phyloP scores from a whole-genome alignment of 2,329 filamentous ascomycete genomes.

The Fusarium dlaminii region DNA sequence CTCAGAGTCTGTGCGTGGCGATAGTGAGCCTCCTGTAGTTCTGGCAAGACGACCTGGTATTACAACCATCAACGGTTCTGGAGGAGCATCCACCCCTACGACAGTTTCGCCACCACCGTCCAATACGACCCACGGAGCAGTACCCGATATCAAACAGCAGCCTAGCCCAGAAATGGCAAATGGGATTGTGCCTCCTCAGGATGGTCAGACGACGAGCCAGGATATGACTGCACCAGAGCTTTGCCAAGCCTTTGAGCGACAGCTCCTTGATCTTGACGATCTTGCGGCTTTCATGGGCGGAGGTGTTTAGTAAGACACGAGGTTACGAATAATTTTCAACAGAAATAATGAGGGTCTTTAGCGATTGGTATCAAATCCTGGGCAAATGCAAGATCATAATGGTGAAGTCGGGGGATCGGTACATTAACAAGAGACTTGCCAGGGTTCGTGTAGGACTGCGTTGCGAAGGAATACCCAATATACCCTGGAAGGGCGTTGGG shows the following conservation, averaged over 20 bases:
- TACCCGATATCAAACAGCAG: constrained; percentile 52
- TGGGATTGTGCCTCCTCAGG: constrained; percentile 44
- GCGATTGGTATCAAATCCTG: constrained; percentile 2
- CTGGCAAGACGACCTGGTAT: constrained; percentile 62
- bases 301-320: constrained; percentile 56
- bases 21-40: constrained; percentile 63
- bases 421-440: not conserved
- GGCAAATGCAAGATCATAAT: constrained; percentile 6
- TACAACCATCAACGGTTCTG: constrained; percentile 67
- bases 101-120: constrained; percentile 56
- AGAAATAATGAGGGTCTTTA: constrained; percentile 18
- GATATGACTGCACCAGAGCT: constrained; percentile 70
- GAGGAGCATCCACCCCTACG: constrained; percentile 57
- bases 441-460: constrained; percentile 36
- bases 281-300: constrained; percentile 71
- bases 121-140: constrained; percentile 34
- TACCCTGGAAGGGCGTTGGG: constrained; percentile 44
- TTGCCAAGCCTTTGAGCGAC: constrained; percentile 67
- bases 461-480: constrained; percentile 41
- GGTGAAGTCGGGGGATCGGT: constrained; percentile 2
- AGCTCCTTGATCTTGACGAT: constrained; percentile 68
- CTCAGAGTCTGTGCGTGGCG: constrained; percentile 56
- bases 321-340: not conserved
- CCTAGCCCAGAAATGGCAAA: constrained; percentile 48
- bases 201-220: constrained; percentile 50